phyloP scores from a whole-genome alignment of 805 yeast genomes.

The Ogataea neopini region DNA sequence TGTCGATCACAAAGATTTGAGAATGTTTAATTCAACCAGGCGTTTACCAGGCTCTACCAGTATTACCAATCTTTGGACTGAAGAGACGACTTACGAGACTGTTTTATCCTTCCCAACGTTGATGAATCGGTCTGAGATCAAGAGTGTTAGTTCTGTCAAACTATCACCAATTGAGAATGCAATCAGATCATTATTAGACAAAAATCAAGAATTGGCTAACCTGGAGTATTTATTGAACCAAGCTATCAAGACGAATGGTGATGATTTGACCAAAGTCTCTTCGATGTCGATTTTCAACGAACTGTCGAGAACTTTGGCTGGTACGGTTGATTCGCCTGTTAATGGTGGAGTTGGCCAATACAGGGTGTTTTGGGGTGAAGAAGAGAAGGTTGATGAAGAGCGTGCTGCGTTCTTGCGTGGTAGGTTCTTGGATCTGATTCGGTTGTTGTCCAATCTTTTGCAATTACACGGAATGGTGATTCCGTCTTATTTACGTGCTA shows the following conservation, averaged over 20 bases:
- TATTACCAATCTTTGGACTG: constrained; percentile 82
- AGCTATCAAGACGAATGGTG: constrained; percentile 45
- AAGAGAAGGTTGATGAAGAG: constrained; percentile 26
- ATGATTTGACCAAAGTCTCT: constrained; percentile 27
- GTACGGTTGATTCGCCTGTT: constrained; percentile 90
- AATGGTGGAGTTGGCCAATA: constrained; percentile 91
- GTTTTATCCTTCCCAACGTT: constrained; percentile 79
- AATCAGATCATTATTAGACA: constrained; percentile 59
- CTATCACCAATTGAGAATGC: constrained; percentile 89
- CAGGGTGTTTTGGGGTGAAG: constrained; percentile 59
- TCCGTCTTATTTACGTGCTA: constrained; percentile 52
- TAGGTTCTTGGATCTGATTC: constrained; percentile 68
- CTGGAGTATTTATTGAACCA: constrained; percentile 60
- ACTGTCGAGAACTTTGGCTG: constrained; percentile 69
- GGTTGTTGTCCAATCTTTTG: constrained; percentile 65
- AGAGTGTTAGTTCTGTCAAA: constrained; percentile 45
- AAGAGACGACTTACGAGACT: constrained; percentile 79
- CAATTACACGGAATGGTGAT: constrained; percentile 67
- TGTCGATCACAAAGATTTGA: constrained; percentile 72
- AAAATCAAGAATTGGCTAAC: constrained; percentile 71
- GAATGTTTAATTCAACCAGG: constrained; percentile 66
- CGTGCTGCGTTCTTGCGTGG: constrained; percentile 35
- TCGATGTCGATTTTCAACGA: constrained; percentile 52
- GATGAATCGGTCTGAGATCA: constrained; percentile 80
- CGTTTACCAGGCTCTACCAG: constrained; percentile 73